phyloP scores from a whole-genome alignment of 2,329 filamentous ascomycete genomes.

The Trichoderma sp. region DNA sequence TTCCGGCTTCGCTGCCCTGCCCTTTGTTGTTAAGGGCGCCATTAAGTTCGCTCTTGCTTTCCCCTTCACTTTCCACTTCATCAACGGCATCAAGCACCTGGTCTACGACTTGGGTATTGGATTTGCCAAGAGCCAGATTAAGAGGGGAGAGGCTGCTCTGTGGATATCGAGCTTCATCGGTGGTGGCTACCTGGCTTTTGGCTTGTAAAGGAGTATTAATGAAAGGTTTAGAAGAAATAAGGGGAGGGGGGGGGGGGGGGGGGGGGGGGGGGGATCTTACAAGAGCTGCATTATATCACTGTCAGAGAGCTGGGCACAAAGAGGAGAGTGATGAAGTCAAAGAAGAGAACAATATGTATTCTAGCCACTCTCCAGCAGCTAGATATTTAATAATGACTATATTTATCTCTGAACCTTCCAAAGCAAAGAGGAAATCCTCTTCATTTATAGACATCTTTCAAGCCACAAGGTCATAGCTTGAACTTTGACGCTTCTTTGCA shows the following conservation, averaged over 20 bases:
- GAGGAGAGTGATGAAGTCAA: no score
- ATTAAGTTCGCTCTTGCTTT: constrained; percentile 58
- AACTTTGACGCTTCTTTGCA: no score
- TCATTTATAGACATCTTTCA: no score
- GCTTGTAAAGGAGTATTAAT: constrained; percentile 38
- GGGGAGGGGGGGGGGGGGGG: neutral
- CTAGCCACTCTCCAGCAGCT: no score
- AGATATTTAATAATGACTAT: no score
- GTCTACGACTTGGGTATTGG: constrained; percentile 52
- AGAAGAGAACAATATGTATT: no score
- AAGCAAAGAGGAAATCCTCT: no score
- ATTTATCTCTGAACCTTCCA: no score
- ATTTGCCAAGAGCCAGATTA: constrained; percentile 49
- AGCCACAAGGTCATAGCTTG: no score
- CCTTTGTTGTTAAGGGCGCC: constrained; percentile 57
- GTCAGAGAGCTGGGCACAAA: no score
- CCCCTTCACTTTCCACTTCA: constrained; percentile 58
- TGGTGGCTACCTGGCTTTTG: constrained; percentile 47
- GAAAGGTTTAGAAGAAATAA: neutral
- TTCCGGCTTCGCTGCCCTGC: constrained; percentile 57
- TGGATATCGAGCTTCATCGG: constrained; percentile 47
- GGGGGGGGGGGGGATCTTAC: neutral
- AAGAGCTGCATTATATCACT: no score
- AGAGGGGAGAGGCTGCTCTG: constrained; percentile 46
- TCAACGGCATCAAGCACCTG: constrained; percentile 57